phyloP scores from a whole-genome alignment of 1,284 basidiomycete genomes.

The Puccinia triticina region DNA sequence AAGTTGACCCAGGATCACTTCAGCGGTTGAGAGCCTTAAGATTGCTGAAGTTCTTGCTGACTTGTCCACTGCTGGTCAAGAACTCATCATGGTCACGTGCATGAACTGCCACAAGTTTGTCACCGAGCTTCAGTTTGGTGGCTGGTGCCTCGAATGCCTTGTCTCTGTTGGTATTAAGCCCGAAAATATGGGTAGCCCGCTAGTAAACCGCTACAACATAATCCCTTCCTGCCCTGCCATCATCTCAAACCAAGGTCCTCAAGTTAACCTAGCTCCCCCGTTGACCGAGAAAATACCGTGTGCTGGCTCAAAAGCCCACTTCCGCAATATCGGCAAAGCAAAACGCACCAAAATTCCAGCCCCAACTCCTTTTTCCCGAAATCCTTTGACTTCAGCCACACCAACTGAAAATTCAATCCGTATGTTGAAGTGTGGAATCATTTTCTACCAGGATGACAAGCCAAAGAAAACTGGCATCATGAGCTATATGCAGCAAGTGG shows the following conservation, averaged over 20 bases:
- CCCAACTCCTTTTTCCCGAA: background rate
- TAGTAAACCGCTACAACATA: background rate
- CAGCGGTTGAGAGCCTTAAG: too few relatives aligned
- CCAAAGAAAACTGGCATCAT: conserved; percentile 4
- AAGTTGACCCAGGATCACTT: too few relatives aligned
- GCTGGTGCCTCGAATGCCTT: background rate
- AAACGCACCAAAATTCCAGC: background rate
- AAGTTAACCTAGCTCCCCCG: background rate
- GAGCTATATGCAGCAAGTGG: background rate
- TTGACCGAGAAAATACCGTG: background rate
- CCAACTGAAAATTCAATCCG: background rate
- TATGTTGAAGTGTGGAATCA: background rate
- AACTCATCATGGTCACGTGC: background rate
- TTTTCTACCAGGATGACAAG: background rate
- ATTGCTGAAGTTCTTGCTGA: too few relatives aligned
- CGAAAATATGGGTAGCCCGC: background rate
- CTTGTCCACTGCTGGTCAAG: too few relatives aligned
- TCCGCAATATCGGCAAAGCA: background rate
- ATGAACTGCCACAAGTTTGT: background rate
- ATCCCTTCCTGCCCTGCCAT: background rate
- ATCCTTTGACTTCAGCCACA: background rate
- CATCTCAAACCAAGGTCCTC: background rate
- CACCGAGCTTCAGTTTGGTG: background rate
- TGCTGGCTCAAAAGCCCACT: background rate
- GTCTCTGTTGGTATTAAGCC: background rate